Conservation (phyloP, 306 rosid species). For the Leucaena leucocephala region DNA sequence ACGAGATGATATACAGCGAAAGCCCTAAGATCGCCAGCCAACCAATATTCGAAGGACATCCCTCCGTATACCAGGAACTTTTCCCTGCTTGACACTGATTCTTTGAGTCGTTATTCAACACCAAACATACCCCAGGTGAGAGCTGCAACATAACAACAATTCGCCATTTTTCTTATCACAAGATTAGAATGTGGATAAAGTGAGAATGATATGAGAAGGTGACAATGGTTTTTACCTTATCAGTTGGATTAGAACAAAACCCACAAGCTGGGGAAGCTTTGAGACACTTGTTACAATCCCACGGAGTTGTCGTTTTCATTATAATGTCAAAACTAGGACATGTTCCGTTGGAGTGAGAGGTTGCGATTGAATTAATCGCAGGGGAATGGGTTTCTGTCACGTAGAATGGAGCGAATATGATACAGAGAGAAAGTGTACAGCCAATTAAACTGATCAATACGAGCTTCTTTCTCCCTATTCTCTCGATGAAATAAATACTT, state of each 20-base stretch:
- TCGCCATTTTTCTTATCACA: too few species aligned
- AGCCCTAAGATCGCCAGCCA: slow-evolving; percentile 51
- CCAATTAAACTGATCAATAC: slow-evolving; percentile 47
- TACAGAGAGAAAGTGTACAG: slow-evolving; percentile 41
- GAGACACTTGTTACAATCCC: slow-evolving; percentile 64
- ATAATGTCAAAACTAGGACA: slow-evolving; percentile 48
- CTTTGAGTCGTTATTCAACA: slow-evolving; percentile 42
- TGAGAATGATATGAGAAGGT: background rate
- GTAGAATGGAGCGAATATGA: slow-evolving; percentile 49
- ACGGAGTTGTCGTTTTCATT: slow-evolving; percentile 14
- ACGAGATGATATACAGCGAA: slow-evolving; percentile 54
- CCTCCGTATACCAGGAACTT: slow-evolving; percentile 59
- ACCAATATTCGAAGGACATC: slow-evolving; percentile 44
- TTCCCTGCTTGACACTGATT: slow-evolving; percentile 36
- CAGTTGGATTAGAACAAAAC: slow-evolving; percentile 47
- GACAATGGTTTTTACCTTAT: slow-evolving; percentile 43
- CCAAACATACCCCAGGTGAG: slow-evolving; percentile 61
- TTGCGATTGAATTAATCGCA: slow-evolving; percentile 25
- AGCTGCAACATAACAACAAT: slow-evolving; percentile 42
- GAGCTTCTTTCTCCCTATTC: slow-evolving; percentile 63
- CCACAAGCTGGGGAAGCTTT: slow-evolving; percentile 60
- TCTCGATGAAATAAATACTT: slow-evolving; percentile 61
- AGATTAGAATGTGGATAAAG: too few species aligned
- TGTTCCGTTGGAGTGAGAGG: slow-evolving; percentile 46
- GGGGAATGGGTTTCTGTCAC: slow-evolving; percentile 51